These are phyloP conservation scores for Neonothopanus nambi DNA, from an alignment of 1,284 basidiomycete species.

Conservation along the genomic window DNA sequence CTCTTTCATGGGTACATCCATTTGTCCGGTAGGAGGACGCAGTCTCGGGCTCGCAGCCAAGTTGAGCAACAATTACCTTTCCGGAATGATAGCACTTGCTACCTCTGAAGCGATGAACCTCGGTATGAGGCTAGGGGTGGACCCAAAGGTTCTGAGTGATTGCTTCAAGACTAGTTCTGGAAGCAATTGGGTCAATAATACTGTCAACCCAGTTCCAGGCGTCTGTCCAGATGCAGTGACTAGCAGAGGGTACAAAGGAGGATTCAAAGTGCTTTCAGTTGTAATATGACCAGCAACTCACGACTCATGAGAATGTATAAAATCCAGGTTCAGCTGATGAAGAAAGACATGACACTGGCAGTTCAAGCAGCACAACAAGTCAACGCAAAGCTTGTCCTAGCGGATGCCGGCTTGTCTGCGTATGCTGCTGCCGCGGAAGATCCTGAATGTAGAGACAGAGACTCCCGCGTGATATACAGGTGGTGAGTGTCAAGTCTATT, in stretches of 20 bases:
- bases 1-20: constrained; percentile 34
- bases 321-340: constrained; percentile 40
- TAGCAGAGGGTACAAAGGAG: constrained; percentile 39
- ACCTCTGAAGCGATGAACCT: constrained; percentile 44
- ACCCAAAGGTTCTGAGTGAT: constrained; percentile 35
- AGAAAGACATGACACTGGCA: constrained; percentile 41
- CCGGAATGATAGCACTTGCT: constrained; percentile 39
- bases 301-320: not conserved
- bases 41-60: constrained; percentile 41
- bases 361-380: constrained; percentile 35
- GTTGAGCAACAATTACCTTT: constrained; percentile 42
- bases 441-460: constrained; percentile 33
- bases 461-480: constrained; percentile 38
- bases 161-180: constrained; percentile 38
- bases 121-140: constrained; percentile 40
- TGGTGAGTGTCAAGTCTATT: constrained; percentile 24
- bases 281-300: not conserved
- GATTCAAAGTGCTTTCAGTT: constrained; percentile 33
- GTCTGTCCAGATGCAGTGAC: constrained; percentile 43
- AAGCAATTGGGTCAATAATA: constrained; percentile 39
- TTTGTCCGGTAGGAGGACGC: constrained; percentile 35
- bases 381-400: constrained; percentile 36
- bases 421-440: constrained; percentile 40
- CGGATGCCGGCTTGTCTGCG: constrained; percentile 34
- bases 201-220: constrained; percentile 41